Conservation (phyloP, 2,329 filamentous ascomycete species). For the Fusarium xyrophilum region DNA sequence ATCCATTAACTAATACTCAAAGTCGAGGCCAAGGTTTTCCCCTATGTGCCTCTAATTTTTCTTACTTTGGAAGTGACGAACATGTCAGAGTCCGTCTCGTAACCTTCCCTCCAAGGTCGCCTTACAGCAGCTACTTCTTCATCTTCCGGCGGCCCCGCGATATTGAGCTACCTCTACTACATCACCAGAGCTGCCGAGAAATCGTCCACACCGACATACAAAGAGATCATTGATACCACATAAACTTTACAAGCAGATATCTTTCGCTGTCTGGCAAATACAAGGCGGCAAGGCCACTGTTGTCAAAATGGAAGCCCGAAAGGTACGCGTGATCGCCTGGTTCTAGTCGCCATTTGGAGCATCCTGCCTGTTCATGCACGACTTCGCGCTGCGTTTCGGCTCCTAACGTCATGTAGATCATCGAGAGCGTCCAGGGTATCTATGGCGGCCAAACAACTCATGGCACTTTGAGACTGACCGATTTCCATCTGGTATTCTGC, state of each 20-base stretch:
- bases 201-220: background rate
- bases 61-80: background rate
- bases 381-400: background rate
- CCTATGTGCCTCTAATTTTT: background rate
- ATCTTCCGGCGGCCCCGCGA: conserved; percentile 22
- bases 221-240: background rate
- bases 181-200: conserved; percentile 1
- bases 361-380: background rate
- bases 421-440: conserved; percentile 67
- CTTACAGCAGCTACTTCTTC: conserved; percentile 25
- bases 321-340: conserved; percentile 43
- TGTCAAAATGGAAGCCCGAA: conserved; percentile 50
- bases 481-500: conserved; percentile 67
- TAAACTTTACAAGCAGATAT: background rate
- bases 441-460: conserved; percentile 63
- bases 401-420: conserved; percentile 47
- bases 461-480: conserved; percentile 66
- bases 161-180: conserved; percentile 7
- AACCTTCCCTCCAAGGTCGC: conserved; percentile 16
- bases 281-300: background rate
- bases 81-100: conserved; percentile 31
- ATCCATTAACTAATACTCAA: conserved; percentile 1
- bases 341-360: conserved; percentile 1
- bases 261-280: background rate
- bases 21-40: background rate